Conservation (phyloP, 2,329 filamentous ascomycete genomes). For the Scytalidium lignicola region DNA sequence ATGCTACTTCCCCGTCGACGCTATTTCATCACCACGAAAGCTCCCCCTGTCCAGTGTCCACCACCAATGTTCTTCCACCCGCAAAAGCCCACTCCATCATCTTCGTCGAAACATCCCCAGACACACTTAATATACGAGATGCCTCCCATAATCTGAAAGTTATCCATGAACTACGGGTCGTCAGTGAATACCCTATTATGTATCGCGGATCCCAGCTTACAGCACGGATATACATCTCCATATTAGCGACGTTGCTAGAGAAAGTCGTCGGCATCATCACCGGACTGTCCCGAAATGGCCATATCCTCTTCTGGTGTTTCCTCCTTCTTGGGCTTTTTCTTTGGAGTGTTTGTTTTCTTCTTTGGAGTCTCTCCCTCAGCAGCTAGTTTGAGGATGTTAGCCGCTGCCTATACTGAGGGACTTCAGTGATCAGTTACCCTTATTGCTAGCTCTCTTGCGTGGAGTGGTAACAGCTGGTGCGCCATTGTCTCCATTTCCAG, state of each 20-base stretch:
- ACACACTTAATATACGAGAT: too few species aligned
- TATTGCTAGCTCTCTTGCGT: neutral
- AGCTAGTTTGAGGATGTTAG: neutral
- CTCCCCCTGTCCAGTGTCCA: neutral
- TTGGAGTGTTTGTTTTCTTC: conserved; percentile 3
- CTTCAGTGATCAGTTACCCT: neutral
- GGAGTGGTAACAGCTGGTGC: neutral
- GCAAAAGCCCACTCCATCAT: neutral
- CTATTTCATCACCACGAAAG: neutral
- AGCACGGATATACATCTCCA: too few species aligned
- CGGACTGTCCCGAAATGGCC: neutral
- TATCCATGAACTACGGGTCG: neutral
- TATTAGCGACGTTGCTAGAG: too few species aligned
- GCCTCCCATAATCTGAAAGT: too few species aligned
- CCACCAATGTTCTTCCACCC: too few species aligned
- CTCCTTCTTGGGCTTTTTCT: conserved; percentile 19
- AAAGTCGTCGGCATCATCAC: too few species aligned
- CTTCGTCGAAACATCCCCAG: neutral
- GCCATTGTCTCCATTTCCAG: neutral
- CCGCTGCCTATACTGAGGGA: neutral
- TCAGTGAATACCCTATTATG: neutral
- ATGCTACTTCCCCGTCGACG: neutral
- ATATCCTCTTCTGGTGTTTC: neutral
- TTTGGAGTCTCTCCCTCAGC: conserved; percentile 1
- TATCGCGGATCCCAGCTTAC: too few species aligned